Evolutionary conservation across 345 rosid species (phyloP).

Genomic region (Triadica sebifera): DNA sequence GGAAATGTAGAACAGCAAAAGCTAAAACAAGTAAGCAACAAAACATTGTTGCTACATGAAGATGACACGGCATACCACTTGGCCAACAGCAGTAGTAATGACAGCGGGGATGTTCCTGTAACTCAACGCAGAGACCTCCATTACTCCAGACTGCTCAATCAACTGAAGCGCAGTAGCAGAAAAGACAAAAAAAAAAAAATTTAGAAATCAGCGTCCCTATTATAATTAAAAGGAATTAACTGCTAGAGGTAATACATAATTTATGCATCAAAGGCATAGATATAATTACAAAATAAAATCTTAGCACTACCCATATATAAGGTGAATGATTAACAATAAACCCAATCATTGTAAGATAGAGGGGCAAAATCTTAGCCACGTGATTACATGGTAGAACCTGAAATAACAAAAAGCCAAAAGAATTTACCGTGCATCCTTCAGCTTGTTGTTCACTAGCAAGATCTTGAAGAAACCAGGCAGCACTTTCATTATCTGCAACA

Average conservation of each 20-base stretch:
- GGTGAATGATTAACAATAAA: no score
- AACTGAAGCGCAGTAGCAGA: conserved; percentile 37
- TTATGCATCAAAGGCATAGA: neutral
- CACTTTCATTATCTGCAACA: conserved; percentile 56
- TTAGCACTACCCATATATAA: no score
- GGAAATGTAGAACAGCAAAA: neutral
- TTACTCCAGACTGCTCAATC: conserved; percentile 61
- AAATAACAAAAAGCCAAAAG: neutral
- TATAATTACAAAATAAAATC: no score
- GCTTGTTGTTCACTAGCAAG: conserved; percentile 73
- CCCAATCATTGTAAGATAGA: neutral
- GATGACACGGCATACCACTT: conserved; percentile 54
- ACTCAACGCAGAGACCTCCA: conserved; percentile 50
- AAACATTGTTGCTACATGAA: conserved; percentile 6
- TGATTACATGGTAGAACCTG: neutral
- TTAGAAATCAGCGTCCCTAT: neutral
- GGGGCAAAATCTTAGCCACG: neutral
- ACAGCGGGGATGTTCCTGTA: conserved; percentile 46
- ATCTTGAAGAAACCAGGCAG: conserved; percentile 74
- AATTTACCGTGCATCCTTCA: conserved; percentile 53
- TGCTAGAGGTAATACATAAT: neutral
- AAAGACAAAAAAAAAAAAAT: neutral
- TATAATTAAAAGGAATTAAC: neutral
- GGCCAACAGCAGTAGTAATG: conserved; percentile 64
- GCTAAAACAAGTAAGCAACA: conserved; percentile 6